A percentile compares a stretch with the other conserved stretches of the same genome.
Conservation (phyloP, 768 basidiomycete genomes). For the Mycena chlorophos region DNA sequence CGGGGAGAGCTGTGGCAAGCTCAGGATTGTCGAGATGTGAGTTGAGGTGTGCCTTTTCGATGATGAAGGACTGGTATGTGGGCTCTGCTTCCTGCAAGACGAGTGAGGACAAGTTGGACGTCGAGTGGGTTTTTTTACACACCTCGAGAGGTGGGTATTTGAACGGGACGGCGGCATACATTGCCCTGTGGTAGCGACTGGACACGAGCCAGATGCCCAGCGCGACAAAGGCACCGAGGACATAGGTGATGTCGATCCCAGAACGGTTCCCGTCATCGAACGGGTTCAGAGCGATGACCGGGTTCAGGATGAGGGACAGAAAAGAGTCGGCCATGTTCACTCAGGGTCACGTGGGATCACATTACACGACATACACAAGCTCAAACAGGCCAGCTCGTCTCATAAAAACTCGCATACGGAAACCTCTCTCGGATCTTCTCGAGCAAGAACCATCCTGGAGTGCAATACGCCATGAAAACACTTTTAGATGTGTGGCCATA, state of each 20-base stretch:
- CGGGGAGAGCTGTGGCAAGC: constrained; percentile 50
- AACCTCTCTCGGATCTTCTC: too few relatives aligned
- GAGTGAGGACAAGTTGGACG: constrained; percentile 2
- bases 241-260: constrained; percentile 65
- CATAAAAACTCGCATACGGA: too few relatives aligned
- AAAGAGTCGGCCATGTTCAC: too few relatives aligned
- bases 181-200: constrained; percentile 69
- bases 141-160: constrained; percentile 59
- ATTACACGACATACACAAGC: too few relatives aligned
- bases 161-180: constrained; percentile 76
- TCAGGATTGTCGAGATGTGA: constrained; percentile 61
- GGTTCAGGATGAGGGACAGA: constrained; percentile 30
- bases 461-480: too few relatives aligned
- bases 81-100: constrained; percentile 56
- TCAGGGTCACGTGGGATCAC: too few relatives aligned
- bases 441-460: too few relatives aligned
- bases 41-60: constrained; percentile 59
- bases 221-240: constrained; percentile 68
- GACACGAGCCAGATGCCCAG: constrained; percentile 80
- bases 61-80: constrained; percentile 52
- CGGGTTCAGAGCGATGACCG: constrained; percentile 51
- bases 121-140: constrained; percentile 14
- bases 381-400: too few relatives aligned
- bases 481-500: too few relatives aligned
- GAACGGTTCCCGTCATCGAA: constrained; percentile 49